These are phyloP conservation scores for Cyclocybe aegerita DNA, from an alignment of 768 basidiomycete species.

Conservation along the genomic window DNA sequence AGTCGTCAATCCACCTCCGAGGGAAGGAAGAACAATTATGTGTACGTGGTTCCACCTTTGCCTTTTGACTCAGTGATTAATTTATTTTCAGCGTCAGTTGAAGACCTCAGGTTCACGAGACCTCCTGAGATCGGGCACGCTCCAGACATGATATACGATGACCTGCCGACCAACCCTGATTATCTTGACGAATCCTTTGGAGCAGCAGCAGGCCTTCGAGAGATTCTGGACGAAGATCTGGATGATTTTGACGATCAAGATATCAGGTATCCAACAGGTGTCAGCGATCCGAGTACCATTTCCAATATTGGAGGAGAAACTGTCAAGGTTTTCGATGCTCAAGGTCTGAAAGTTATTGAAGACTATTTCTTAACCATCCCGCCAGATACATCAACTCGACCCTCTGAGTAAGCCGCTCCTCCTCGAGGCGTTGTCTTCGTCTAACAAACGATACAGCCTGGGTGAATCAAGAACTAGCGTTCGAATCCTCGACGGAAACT, in stretches of 20 bases:
- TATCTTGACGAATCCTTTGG: conserved; percentile 86
- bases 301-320: conserved; percentile 82
- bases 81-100: conserved; percentile 58
- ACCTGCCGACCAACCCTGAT: conserved; percentile 85
- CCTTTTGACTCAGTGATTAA: not conserved
- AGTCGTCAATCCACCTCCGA: conserved; percentile 14
- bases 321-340: conserved; percentile 67
- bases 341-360: conserved; percentile 68
- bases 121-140: conserved; percentile 75
- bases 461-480: conserved; percentile 52
- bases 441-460: conserved; percentile 25
- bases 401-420: conserved; percentile 42
- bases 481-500: conserved; percentile 58
- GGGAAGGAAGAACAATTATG: conserved; percentile 28
- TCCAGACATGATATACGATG: conserved; percentile 89
- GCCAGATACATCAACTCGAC: conserved; percentile 47
- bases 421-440: not conserved
- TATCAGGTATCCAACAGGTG: conserved; percentile 20
- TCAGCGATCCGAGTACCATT: conserved; percentile 33
- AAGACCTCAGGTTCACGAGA: conserved; percentile 77
- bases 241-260: conserved; percentile 61
- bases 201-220: conserved; percentile 72
- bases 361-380: conserved; percentile 71
- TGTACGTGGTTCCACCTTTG: conserved; percentile 24
- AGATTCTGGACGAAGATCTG: conserved; percentile 69